Conservation (phyloP, 148 eudicot species). For the Selenicereus undatus region DNA sequence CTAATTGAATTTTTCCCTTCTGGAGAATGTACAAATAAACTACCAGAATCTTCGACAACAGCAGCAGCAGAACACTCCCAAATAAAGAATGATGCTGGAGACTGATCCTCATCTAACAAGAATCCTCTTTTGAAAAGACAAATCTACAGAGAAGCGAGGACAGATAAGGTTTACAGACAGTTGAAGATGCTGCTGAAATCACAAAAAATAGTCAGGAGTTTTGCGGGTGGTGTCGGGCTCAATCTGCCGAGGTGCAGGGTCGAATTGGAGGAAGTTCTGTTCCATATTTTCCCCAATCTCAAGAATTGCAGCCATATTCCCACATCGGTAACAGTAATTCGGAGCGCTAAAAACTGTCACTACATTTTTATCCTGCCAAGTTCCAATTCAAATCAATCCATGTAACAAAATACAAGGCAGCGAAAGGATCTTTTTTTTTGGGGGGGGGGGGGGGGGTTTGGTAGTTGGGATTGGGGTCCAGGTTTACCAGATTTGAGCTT, state of each 20-base stretch:
- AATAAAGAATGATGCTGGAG: constrained; percentile 41
- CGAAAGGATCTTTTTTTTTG: neutral
- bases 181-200: constrained; percentile 22
- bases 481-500: neutral
- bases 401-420: neutral
- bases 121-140: constrained; percentile 31
- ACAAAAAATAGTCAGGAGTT: constrained; percentile 94
- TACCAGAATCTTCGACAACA: constrained; percentile 15
- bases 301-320: constrained; percentile 88
- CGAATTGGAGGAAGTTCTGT: constrained; percentile 87
- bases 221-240: constrained; percentile 87
- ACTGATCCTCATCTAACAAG: constrained; percentile 34
- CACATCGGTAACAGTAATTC: constrained; percentile 85
- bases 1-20: constrained; percentile 18
- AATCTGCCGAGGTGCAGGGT: constrained; percentile 86
- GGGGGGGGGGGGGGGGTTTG: neutral
- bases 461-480: neutral
- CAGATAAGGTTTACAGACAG: constrained; percentile 30
- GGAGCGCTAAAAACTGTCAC: constrained; percentile 94
- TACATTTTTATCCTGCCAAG: constrained; percentile 70
- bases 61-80: constrained; percentile 42
- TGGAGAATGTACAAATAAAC: constrained; percentile 34
- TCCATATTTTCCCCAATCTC: constrained; percentile 95
- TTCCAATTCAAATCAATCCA: constrained; percentile 1
- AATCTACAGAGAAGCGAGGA: constrained; percentile 41